Conservation (phyloP, 306 rosid species). For the Leucaena leucocephala region DNA sequence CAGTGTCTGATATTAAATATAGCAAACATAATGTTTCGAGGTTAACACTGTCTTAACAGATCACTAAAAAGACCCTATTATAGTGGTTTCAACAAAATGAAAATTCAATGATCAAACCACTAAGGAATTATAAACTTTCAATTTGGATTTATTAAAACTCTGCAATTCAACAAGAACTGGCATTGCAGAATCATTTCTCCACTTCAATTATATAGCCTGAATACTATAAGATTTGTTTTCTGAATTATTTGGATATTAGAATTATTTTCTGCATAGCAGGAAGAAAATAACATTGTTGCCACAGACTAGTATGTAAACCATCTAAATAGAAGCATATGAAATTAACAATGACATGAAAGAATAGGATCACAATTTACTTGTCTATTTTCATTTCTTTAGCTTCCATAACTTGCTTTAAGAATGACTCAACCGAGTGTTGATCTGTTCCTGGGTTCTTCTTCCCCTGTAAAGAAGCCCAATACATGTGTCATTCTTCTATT, state of each 20-base stretch:
- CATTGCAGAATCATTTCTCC: slow-evolving; percentile 19
- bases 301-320: slow-evolving; percentile 22
- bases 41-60: not conserved
- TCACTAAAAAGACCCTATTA: not conserved
- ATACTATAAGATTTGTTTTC: not conserved
- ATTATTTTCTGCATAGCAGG: not conserved
- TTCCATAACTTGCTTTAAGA: slow-evolving; percentile 67
- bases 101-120: slow-evolving; percentile 10
- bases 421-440: slow-evolving; percentile 59
- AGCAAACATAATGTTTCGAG: not conserved
- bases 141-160: slow-evolving; percentile 7
- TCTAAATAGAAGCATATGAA: slow-evolving; percentile 9
- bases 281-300: slow-evolving; percentile 21
- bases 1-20: not conserved
- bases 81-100: slow-evolving; percentile 2
- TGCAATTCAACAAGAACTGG: slow-evolving; percentile 4
- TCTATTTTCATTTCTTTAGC: slow-evolving; percentile 92
- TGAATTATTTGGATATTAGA: not conserved
- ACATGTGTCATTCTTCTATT: not conserved
- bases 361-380: slow-evolving; percentile 56
- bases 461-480: slow-evolving; percentile 61
- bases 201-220: not conserved
- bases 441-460: slow-evolving; percentile 90
- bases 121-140: not conserved
- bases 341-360: slow-evolving; percentile 11